Base-by-base conservation (phyloP, 2,329 filamentous ascomycete genomes). In the Ustulina deusta region DNA sequence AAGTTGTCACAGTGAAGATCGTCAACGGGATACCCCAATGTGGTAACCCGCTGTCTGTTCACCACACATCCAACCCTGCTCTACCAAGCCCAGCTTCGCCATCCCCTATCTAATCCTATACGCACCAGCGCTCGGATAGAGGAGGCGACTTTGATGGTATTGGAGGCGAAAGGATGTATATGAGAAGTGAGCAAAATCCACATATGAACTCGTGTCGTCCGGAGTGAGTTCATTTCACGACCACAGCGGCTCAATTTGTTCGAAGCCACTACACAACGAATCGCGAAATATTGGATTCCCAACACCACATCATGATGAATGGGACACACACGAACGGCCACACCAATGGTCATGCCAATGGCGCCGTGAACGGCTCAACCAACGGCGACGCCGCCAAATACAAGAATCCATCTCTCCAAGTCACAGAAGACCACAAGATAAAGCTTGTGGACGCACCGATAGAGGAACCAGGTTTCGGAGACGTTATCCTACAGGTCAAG, bases 401-500 rank as follows among this genome's bases (percentile, higher is more conserved):
- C 64, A 73, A 70, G 56, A 89, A 89, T 72, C 86, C 86, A 5
- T 87, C 86, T 1, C 78, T 89, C 13, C 83, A 87, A 67, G 86
- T 89, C 17, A 90, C 88, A 0, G 86, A 84, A 52, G 87, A 90
- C 73, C 88, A 90, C 73, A 80, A 81, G 5, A 74, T 90, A 62
- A 89, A 89, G 74, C 75, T 83, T 13, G 81, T 85, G 32, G 84
- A 90, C 51, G 86, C 86, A 0, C 87, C 88, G 6, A 83, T 90
- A 1, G 82, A 84, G 71, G 82, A 81, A 32, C 88, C 88, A 2
- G 79, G 80, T 6, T 78, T 79, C 6, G 86, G 85, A 17, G 85
- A 90, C 70, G 88, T 87, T 1, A 78, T 90, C 1, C 72, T 91
- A 10, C 88, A 90, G 67, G 83, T 91, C 71, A 89, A 88, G 74